Conservation (phyloP, 345 rosid genomes). For the Angophora floribunda region DNA sequence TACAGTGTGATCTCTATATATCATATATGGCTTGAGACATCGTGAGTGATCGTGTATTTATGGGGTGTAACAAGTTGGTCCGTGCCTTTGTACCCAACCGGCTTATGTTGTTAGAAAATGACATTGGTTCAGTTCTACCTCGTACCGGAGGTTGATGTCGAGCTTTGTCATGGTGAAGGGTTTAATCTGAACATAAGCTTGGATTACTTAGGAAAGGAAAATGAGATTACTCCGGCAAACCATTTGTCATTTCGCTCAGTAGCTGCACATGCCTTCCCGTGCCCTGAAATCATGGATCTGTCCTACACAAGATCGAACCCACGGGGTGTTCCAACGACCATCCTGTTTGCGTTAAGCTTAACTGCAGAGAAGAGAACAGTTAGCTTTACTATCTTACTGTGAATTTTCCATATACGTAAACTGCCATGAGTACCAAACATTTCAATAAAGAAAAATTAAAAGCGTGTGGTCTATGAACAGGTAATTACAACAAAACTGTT, state of each 20-base stretch:
- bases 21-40: not conserved
- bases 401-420: not conserved
- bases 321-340: conserved; percentile 12
- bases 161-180: not conserved
- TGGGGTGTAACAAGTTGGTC: not conserved
- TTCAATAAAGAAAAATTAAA: not conserved
- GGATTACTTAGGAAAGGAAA: not conserved
- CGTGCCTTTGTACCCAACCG: not conserved
- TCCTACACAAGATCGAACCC: not conserved
- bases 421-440: not conserved
- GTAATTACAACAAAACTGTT: not conserved
- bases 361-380: not conserved
- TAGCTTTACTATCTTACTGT: not conserved
- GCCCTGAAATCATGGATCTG: not conserved
- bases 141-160: not conserved
- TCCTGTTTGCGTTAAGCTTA: conserved; percentile 12
- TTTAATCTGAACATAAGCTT: not conserved
- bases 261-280: not conserved
- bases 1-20: not conserved
- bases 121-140: not conserved
- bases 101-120: not conserved
- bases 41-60: not conserved
- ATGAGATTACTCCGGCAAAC: not conserved
- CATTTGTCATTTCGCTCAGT: not conserved
- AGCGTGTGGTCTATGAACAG: not conserved